Evolutionary conservation across 1,284 basidiomycete species (phyloP), one percentile per base, ranked within the genome.

Genomic region (Boletus hoseneyae): DNA sequence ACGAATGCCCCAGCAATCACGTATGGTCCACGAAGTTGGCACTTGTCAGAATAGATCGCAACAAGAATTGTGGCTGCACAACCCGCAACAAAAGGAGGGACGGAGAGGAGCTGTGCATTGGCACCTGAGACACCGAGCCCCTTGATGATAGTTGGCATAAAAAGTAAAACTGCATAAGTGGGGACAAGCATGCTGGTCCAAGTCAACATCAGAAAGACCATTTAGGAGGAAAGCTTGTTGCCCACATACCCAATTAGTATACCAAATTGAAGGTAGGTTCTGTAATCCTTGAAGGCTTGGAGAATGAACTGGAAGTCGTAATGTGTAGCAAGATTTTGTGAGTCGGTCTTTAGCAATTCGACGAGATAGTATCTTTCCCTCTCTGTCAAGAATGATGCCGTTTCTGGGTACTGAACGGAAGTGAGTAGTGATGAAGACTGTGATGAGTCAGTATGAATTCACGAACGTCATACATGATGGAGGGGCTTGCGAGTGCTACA

Each of bases 81-180:
- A 43, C 62, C 73, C 47, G 62, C 66, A 40, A 70, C 69, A 52
- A 76, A 79, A 4, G 75, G 74, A 12, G 77, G 77, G n/a, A 77
- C 21, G 12, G 37, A 39, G 15, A 39, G 37, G 9, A 39, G 37
- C 15, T 39, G 37, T 9, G 37, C 37, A 25, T 70, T 62, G 0
- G 78, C 73, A 25, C 79, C 74, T 4, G 72, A 69, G 68, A 72
- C 83, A 4, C 79, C 78, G 7, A 80, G 66, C 45, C 73, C 65
- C n/a, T 71, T 67, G 48, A 81, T 73, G 56, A 81, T 79, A 0
- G 74, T 77, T 1, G 77, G 78, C 1, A 70, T 69, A 57, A 82
- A 83, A 23, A 82, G 68, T 15, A 79, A 72, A 55, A 82, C 73
- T 16, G 76, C 74, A 56, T 81, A 80, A 32, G 78, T 67, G 7